Base-by-base conservation (phyloP, 441 rosid genomes). In the Populus tomentosa region DNA sequence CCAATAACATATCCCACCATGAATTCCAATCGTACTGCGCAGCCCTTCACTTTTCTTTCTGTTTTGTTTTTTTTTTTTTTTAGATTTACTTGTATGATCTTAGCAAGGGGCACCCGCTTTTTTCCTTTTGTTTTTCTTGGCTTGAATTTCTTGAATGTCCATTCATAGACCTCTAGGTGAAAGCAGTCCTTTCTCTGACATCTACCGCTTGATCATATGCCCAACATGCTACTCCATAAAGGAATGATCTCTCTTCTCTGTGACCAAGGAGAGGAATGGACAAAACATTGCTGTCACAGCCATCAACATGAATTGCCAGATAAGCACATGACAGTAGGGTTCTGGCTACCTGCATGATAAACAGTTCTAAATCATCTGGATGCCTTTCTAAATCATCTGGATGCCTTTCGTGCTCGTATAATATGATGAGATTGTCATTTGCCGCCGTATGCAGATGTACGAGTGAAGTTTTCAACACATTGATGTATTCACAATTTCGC, bases 241-340 rank as follows among this genome's bases (percentile, higher is more conserved):
- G 42, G 42, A 38, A 3, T 38, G 42, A 38, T 40, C 13, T 40
- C 11, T 3, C 10, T 40, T 40, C 50, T 40, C 13, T 40, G 50
- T 40, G 14, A 40, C 50, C 50, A 40, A 40, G 13, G 14, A 10
- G 50, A 40, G 50, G 50, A n/a, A 63, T 63, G 67, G 67, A 63
- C 67, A 63, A 23, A 63, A 69, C 65, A 11, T 74, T 28, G 69
- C 59, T 73, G 71, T 79, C 74, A 50, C 1, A 74, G 79, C 70
- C 66, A 76, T 61, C 61, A 74, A 26, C 21, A 18, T 30, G 36
- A 50, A 80, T 59, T 69, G 80, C 78, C 69, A 62, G 38, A n/a
- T n/a, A n/a, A n/a, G n/a, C n/a, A n/a, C n/a, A n/a, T n/a, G n/a
- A n/a, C n/a, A n/a, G n/a, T n/a, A n/a, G n/a, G n/a, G n/a, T n/a